Evolutionary conservation across 2,329 filamentous ascomycete genomes (phyloP), one percentile per base, ranked within the genome.

Genomic region (Botryotinia narcissicola): DNA sequence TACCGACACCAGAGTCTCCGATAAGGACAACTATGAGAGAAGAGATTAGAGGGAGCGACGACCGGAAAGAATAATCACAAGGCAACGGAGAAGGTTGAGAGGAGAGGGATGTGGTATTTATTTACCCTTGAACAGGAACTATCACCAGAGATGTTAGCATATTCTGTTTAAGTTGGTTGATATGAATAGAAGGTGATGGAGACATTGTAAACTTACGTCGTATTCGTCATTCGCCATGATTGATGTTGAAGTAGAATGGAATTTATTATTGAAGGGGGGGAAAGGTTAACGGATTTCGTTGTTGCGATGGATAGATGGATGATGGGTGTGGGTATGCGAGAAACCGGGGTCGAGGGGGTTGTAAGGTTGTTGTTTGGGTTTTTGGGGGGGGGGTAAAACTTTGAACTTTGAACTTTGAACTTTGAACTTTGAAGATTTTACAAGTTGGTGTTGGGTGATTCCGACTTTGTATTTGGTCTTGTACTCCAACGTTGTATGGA

Each of bases 221-320:
- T 99, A 99, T 88, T 99, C 96, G 90, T 99, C 96, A 91, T 98
- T 99, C 83, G 95, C 96, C 96, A 98, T 99, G 85, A 81, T 88
- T 86, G 84, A 81, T 81, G 74, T 76, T 74, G 72, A 76, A 75
- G 75, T 77, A 73, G 76, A 77, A 75, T 74, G 75, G 76, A 72
- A 73, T 75, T 69, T 69, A 68, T 68, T 75, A 74, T 75, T 74
- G 73, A 75, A 54, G 48, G 66, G 66, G 42, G 51, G 25, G n/a
- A 46, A 46, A 63, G 40, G 22, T 48, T 51, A 14, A 69, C 51
- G 66, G 66, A 69, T 76, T 68, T 64, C 70, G 70, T 64, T 71
- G 73, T 74, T 67, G 68, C 60, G 60, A 69, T 69, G 64, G 64
- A 66, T 67, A 29, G 69, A 73, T 61, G 72, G 25, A 61, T 69